A percentile compares a stretch with the other conserved stretches of the same genome.
Evolutionary conservation across 305 asterid genomes (phyloP).

Genomic region (Ruellia speciosa): DNA sequence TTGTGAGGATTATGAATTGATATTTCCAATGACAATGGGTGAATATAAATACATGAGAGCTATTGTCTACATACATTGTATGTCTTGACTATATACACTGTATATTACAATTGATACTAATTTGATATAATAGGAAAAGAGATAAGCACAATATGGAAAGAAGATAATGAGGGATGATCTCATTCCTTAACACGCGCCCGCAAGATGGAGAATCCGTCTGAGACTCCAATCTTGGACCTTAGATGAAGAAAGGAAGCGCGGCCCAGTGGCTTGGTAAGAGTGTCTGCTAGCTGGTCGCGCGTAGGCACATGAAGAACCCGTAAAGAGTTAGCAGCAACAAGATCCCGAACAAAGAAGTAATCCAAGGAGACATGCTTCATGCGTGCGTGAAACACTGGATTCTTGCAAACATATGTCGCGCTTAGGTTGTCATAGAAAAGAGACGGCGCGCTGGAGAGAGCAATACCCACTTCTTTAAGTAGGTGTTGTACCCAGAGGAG

Average conservation of each 20-base stretch:
- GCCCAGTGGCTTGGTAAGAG: neutral
- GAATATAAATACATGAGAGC: too few relatives aligned
- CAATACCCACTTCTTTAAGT: neutral
- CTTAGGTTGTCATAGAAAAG: neutral
- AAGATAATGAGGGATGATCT: too few relatives aligned
- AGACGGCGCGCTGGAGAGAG: neutral
- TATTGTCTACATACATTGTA: too few relatives aligned
- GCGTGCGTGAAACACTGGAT: neutral
- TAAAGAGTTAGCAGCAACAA: neutral
- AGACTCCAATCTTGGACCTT: slow-evolving; percentile 5
- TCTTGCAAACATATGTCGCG: slow-evolving; percentile 1
- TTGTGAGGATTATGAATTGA: too few relatives aligned
- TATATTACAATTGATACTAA: too few relatives aligned
- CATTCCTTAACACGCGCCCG: neutral
- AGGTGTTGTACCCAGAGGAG: neutral
- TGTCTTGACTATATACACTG: too few relatives aligned
- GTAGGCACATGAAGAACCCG: neutral
- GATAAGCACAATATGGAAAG: too few relatives aligned
- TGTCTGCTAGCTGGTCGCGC: neutral
- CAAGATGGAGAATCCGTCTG: neutral
- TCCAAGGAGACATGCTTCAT: slow-evolving; percentile 5
- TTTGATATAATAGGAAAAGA: too few relatives aligned
- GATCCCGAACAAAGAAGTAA: neutral
- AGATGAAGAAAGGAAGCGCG: neutral
- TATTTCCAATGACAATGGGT: too few relatives aligned